Evolutionary conservation across 129 eudicot species (phyloP), one percentile per base, ranked within the genome.

Genomic region (Ambrosia trifida): DNA sequence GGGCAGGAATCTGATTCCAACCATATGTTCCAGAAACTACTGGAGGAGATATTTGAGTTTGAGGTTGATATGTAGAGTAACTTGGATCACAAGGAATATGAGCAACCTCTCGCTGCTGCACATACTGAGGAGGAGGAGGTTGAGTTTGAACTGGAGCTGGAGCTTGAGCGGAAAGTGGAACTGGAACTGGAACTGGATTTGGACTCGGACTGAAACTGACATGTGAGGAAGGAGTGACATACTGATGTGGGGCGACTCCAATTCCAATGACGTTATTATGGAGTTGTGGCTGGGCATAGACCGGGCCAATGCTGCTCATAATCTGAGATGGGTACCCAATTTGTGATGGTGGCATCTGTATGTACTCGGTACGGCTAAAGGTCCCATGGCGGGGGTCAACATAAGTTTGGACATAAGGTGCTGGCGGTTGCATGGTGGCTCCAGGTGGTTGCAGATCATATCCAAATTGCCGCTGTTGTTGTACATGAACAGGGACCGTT

Each of bases 371-470:
- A 47, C 72, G 89, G 68, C 35, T 81, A 46, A 78, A 44, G 16
- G 79, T 77, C 73, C 85, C 98, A 35, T 82, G 92, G 17, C 74
- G 95, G 62, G 91, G 87, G 72, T 88, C 97, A 6, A 69, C 64
- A 77, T 82, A 91, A 38, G 81, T 57, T 67, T 73, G 91, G 56
- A 83, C 24, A 63, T 83, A 85, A 7, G 89, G 72, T 70, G 95
- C 67, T 44, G 79, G 71, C 38, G 83, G 80, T 9, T 75, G 82
- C 57, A 66, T 72, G 61, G 80, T 69, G 62, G 71, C 80, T 59
- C 76, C 88, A 36, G 88, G 70, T n/a, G 72, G 86, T 54, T 41
- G 85, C 78, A 83, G 31, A 60, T 85, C 90, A 76, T 57, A 79
- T 1, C 86, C 87, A 11, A 63, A 43, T 68, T 77, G 83, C 14